Base-by-base conservation (phyloP, 1,284 basidiomycete species). In the Ceratobasidium sp. region DNA sequence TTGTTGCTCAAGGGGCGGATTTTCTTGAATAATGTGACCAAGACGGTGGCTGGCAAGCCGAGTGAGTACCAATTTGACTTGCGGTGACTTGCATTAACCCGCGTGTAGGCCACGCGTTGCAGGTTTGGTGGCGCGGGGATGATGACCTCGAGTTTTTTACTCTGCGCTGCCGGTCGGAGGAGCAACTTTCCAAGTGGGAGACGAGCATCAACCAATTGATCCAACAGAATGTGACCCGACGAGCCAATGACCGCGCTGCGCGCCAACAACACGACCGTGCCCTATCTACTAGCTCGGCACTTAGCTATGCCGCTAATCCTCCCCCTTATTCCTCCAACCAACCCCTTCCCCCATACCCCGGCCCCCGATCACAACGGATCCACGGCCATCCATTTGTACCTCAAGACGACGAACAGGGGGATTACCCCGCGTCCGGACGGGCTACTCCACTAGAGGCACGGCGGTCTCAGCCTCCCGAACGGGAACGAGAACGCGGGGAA, bases 1-100 rank as follows among this genome's bases (percentile, higher is more conserved):
- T 83, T 98, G 41, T 85, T 96, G 58, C 80, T 99, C 71, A 99
- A 99, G 77, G 97, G 97, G 1, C 87, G 97, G 39, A 99, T 99
- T 73, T 99, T 98, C 79, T 84, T 98, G 74, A 95, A 94, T 74
- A 99, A 99, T 75, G 94, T 99, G 52, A 95, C 92, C 0, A 85
- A 41, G 81, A 81, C 66, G 84, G 90, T 91, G 73, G 68, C 87
- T 82, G 68, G 57, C 59, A 64, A 72, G 36, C 30, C 42, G 23
- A 47, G 47, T 58, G 36, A 50, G 56, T 68, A 13, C n/a, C 11
- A n/a, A 21, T 25, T 36, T 33, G 29, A 9, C 14, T 56, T 4
- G 13, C 9, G 39, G 14, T 68, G 52, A 68, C 21, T 71, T 57
- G 70, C 11, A 11, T 36, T 36, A 36, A 36, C 5, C 11, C 5